A percentile compares a stretch with the other conserved stretches of the same genome.
Evolutionary conservation across 495 filamentous ascomycete genomes (phyloP).

Genomic region (Penicilliopsis zonata): DNA sequence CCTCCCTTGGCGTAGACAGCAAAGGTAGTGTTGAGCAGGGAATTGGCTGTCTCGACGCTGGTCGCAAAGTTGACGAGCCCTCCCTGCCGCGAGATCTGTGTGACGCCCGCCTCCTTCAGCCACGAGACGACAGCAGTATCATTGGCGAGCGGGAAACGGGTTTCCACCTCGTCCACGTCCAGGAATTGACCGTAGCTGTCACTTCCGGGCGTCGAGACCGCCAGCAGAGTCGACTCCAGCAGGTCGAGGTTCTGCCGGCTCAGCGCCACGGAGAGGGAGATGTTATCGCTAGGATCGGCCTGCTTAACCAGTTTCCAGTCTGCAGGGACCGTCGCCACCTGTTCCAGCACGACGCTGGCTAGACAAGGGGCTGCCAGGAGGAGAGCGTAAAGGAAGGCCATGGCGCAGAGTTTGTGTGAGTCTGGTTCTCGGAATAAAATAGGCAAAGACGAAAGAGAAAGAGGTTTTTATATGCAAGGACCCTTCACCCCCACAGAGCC

Average conservation of each 20-base stretch:
- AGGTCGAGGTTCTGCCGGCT: conserved; percentile 38
- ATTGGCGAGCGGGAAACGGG: conserved; percentile 36
- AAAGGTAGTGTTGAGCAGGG: conserved; percentile 36
- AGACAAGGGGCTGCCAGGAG: conserved; percentile 22
- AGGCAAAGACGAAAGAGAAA: no score
- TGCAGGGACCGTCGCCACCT: conserved; percentile 25
- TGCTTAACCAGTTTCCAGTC: conserved; percentile 27
- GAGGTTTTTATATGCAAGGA: no score
- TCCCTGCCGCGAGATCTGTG: conserved; percentile 26
- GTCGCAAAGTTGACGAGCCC: conserved; percentile 37
- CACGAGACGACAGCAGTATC: conserved; percentile 31
- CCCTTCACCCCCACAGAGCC: no score
- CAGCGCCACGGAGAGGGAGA: conserved; percentile 29
- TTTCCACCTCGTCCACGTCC: conserved; percentile 37
- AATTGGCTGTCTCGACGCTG: conserved; percentile 33
- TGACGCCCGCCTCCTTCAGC: conserved; percentile 37
- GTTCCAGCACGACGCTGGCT: conserved; percentile 37
- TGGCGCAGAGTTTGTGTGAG: no score
- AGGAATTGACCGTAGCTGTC: conserved; percentile 45
- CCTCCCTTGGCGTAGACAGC: conserved; percentile 22
- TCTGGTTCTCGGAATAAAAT: no score
- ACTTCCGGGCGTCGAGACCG: conserved; percentile 44
- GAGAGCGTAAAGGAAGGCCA: neutral
- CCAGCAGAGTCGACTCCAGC: conserved; percentile 38
- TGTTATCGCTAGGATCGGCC: conserved; percentile 15